phyloP scores from a whole-genome alignment of 768 basidiomycete genomes.

The Pisolithus microcarpus region DNA sequence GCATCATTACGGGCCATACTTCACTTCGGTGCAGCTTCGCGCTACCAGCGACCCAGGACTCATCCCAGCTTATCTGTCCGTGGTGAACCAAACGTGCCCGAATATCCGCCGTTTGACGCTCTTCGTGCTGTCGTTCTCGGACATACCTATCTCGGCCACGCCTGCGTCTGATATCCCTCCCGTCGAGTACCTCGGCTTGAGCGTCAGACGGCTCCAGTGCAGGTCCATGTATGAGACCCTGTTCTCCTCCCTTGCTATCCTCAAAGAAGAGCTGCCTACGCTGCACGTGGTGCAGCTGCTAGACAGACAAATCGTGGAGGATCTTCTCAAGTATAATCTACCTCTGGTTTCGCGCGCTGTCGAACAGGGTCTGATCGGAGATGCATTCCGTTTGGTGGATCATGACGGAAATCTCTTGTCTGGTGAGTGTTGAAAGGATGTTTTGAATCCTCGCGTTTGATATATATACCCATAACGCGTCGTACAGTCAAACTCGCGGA shows the following conservation, averaged over 20 bases:
- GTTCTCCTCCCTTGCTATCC: conserved; percentile 7
- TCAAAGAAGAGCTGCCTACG: conserved; percentile 12
- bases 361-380: background rate
- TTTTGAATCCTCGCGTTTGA: background rate
- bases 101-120: conserved; percentile 14
- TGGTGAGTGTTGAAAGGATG: conserved; percentile 11
- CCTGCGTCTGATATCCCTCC: conserved; percentile 3
- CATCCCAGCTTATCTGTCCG: background rate
- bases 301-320: conserved; percentile 10
- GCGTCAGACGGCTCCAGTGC: conserved; percentile 1
- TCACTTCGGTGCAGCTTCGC: conserved; percentile 13
- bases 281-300: conserved; percentile 18
- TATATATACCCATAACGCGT: background rate
- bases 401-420: conserved; percentile 11
- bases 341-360: conserved; percentile 7
- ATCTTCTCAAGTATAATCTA: conserved; percentile 13
- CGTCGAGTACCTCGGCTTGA: conserved; percentile 13
- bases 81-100: conserved; percentile 13
- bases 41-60: background rate
- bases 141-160: background rate
- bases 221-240: conserved; percentile 4
- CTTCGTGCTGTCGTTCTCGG: conserved; percentile 1
- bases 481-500: background rate
- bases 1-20: conserved; percentile 7
- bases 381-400: conserved; percentile 19